Evolutionary conservation across 306 rosid genomes (phyloP).

Genomic region (Trifolium repens): DNA sequence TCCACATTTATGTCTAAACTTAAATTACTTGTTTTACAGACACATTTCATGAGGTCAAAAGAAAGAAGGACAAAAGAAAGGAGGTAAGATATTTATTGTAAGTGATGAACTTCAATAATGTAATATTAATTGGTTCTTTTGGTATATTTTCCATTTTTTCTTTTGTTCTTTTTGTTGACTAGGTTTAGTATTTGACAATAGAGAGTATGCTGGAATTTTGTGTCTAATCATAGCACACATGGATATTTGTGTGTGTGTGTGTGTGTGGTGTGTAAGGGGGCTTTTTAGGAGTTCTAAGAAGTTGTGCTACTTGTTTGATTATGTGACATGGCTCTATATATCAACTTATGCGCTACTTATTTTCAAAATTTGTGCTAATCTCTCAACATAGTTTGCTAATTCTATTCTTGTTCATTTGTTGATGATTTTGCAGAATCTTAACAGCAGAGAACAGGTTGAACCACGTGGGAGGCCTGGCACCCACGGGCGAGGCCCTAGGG

Average conservation of each 20-base stretch:
- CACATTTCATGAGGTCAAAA: conserved; percentile 90
- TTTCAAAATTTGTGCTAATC: background rate
- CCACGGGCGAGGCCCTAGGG: conserved; percentile 84
- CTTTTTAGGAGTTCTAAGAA: conserved; percentile 27
- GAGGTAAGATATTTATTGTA: conserved; percentile 64
- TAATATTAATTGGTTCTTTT: conserved; percentile 3
- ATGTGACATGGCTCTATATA: conserved; percentile 6
- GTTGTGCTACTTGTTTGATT: conserved; percentile 11
- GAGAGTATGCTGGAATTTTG: conserved; percentile 16
- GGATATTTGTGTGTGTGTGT: conserved; percentile 3
- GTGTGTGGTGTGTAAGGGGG: background rate
- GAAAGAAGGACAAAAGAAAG: conserved; percentile 82
- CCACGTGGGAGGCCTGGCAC: conserved; percentile 72
- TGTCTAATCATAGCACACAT: conserved; percentile 15
- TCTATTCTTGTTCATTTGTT: conserved; percentile 29
- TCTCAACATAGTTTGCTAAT: conserved; percentile 29
- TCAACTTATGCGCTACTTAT: conserved; percentile 12
- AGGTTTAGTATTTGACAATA: conserved; percentile 19
- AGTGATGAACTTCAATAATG: conserved; percentile 36
- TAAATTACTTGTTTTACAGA: conserved; percentile 57
- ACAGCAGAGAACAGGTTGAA: conserved; percentile 76
- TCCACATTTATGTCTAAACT: conserved; percentile 3
- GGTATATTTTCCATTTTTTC: conserved; percentile 29
- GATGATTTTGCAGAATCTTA: conserved; percentile 67
- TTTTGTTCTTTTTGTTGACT: conserved; percentile 33